These are phyloP conservation scores for Phytophthora palmivora DNA, from an alignment of 352 stramenopile species.

Conservation along the genomic window DNA sequence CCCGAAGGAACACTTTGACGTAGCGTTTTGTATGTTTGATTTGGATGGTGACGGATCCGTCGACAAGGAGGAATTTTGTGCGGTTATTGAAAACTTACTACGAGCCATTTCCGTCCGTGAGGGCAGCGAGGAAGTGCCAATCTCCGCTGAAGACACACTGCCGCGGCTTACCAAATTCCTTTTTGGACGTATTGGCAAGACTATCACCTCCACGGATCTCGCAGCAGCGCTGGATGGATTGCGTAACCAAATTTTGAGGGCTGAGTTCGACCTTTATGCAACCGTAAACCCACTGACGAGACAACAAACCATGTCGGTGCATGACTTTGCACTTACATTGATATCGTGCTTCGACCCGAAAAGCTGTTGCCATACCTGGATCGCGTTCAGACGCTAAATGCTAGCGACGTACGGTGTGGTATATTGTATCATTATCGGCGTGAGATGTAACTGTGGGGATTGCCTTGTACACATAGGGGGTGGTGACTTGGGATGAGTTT, in stretches of 20 bases:
- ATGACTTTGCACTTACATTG: slow-evolving; percentile 83
- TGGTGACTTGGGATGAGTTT: slow-evolving; percentile 78
- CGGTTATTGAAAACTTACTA: slow-evolving; percentile 76
- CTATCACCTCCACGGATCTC: slow-evolving; percentile 65
- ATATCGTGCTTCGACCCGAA: slow-evolving; percentile 76
- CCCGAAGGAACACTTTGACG: slow-evolving; percentile 77
- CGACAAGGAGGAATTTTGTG: slow-evolving; percentile 76
- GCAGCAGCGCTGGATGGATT: slow-evolving; percentile 54
- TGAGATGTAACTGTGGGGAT: no score
- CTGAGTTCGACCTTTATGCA: slow-evolving; percentile 80
- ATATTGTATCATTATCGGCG: no score
- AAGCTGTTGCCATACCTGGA: slow-evolving; percentile 65
- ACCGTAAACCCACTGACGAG: slow-evolving; percentile 50
- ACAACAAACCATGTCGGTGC: slow-evolving; percentile 62
- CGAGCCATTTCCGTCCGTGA: slow-evolving; percentile 44
- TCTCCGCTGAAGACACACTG: slow-evolving; percentile 56
- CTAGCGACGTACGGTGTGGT: slow-evolving; percentile 54
- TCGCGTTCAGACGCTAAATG: slow-evolving; percentile 62
- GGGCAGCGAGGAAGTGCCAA: slow-evolving; percentile 18
- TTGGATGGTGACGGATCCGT: slow-evolving; percentile 77
- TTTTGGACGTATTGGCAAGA: slow-evolving; percentile 66
- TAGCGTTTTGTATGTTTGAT: slow-evolving; percentile 87
- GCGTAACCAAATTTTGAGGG: slow-evolving; percentile 65
- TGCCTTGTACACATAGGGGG: slow-evolving; percentile 32
- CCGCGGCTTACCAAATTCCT: slow-evolving; percentile 71